Base-by-base conservation (phyloP, 768 basidiomycete species). In the Phanerochaete sordida region DNA sequence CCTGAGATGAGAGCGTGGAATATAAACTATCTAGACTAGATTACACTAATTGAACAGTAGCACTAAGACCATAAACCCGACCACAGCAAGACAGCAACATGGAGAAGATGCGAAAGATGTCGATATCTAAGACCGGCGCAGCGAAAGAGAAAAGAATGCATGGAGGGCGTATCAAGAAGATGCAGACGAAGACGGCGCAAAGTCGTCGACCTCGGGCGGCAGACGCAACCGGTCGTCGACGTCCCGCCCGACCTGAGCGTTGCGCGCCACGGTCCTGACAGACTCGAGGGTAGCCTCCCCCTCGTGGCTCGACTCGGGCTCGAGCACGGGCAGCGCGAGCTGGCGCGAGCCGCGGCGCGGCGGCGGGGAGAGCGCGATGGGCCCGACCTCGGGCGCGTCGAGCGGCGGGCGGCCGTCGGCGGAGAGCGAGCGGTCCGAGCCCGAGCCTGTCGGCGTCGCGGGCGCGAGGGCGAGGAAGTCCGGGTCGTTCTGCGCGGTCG, bases 401-500 rank as follows among this genome's bases (percentile, higher is more conserved):
- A 12, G 39, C 11, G 19, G 39, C 19, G 53, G 58, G 35, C 9
- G 48, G 54, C n/a, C 33, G 35, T 54, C 53, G 11, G 27, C 53
- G 11, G 53, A 54, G 21, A 43, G 24, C 19, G 53, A 55, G 19
- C 56, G 31, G 26, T 51, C 58, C 28, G 48, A 50, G 51, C 23
- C 52, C 6, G 53, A 43, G 27, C 30, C 21, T 15, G 59, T 51
- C 39, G 62, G 60, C n/a, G 59, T 55, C 9, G 60, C 56, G n/a
- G 59, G 54, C 33, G 49, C 21, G 30, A 46, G 21, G 23, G 43
- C 37, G 23, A 90, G 74, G 67, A 90, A 90, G 67, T 82, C 84
- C 28, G 82, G 79, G 62, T 89, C 82, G 48, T 84, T 79, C 53
- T 72, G 76, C 55, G 75, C 66, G 60, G 70, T 70, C 30, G 78